A percentile compares a stretch with the other conserved stretches of the same genome.
Evolutionary conservation across 2,329 filamentous ascomycete species (phyloP).

Genomic region (Epichloe uncinata): DNA sequence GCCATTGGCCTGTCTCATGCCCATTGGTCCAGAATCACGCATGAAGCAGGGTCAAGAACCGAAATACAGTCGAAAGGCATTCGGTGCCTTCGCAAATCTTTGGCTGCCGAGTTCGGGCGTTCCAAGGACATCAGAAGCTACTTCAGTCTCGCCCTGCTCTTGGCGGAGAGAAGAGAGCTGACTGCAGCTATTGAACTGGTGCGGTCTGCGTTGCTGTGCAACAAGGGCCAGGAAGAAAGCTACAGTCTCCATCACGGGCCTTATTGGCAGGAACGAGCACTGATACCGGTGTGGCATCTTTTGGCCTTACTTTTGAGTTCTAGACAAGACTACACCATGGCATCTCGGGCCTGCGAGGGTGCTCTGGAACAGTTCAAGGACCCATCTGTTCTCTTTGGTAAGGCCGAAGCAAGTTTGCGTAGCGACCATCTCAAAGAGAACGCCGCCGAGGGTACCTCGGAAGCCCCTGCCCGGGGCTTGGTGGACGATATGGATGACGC

Average conservation of each 20-base stretch:
- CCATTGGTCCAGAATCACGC: constrained; percentile 75
- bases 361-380: constrained; percentile 83
- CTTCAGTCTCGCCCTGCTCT: constrained; percentile 70
- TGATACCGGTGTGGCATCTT: constrained; percentile 83
- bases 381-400: constrained; percentile 54
- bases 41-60: constrained; percentile 55
- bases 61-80: constrained; percentile 69
- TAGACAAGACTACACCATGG: constrained; percentile 70
- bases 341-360: constrained; percentile 71
- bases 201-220: constrained; percentile 58
- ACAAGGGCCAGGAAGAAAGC: constrained; percentile 32
- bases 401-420: constrained; percentile 39
- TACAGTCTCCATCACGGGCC: constrained; percentile 32
- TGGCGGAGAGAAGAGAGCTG: constrained; percentile 77
- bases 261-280: constrained; percentile 48
- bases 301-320: constrained; percentile 76
- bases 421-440: constrained; percentile 55
- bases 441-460: constrained; percentile 17
- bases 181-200: constrained; percentile 68
- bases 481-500: constrained; percentile 70
- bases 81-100: constrained; percentile 57
- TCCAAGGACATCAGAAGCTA: constrained; percentile 60
- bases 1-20: constrained; percentile 77
- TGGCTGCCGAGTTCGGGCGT: constrained; percentile 52
- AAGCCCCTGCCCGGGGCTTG: constrained; percentile 30